Percentiles rank a stretch among this genome's conserved stretches.
phyloP scores from a whole-genome alignment of 805 yeast genomes.

The Spathaspora hagerdaliae region DNA sequence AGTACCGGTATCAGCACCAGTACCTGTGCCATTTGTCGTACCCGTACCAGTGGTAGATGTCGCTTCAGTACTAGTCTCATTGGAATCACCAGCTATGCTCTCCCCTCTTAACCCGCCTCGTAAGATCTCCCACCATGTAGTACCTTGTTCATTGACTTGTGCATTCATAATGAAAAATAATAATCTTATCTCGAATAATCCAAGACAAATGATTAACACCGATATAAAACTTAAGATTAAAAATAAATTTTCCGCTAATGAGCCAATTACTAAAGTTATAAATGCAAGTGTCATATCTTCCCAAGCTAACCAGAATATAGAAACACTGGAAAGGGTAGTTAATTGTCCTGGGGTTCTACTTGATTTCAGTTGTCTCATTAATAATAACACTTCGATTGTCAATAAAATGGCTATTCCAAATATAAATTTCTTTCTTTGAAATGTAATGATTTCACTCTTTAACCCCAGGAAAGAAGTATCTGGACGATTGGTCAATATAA shows the following conservation, averaged over 20 bases:
- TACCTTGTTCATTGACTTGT: constrained; percentile 67
- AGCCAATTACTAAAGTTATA: constrained; percentile 55
- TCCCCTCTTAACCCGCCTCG: constrained; percentile 50
- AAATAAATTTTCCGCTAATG: constrained; percentile 52
- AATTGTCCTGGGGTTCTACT: constrained; percentile 78
- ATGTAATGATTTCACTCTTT: constrained; percentile 46
- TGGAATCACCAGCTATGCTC: constrained; percentile 1
- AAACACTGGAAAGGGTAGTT: constrained; percentile 54
- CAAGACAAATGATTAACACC: constrained; percentile 56
- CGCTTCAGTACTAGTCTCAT: not conserved
- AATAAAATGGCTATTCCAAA: constrained; percentile 44
- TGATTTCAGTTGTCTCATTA: constrained; percentile 65
- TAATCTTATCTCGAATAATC: constrained; percentile 73
- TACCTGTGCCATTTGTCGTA: constrained; percentile 1
- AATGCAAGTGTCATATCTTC: constrained; percentile 73
- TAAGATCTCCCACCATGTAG: constrained; percentile 62
- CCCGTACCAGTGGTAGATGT: constrained; percentile 2
- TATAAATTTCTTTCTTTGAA: constrained; percentile 37
- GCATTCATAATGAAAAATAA: constrained; percentile 62
- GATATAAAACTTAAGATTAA: constrained; percentile 68
- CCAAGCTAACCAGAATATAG: constrained; percentile 59
- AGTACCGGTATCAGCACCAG: not conserved
- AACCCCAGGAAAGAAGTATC: constrained; percentile 42
- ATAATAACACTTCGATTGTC: constrained; percentile 47
- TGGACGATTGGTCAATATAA: constrained; percentile 33